Evolutionary conservation across 495 filamentous ascomycete species (phyloP), one percentile per base, ranked within the genome.

Genomic region (Aspergillus campestris): DNA sequence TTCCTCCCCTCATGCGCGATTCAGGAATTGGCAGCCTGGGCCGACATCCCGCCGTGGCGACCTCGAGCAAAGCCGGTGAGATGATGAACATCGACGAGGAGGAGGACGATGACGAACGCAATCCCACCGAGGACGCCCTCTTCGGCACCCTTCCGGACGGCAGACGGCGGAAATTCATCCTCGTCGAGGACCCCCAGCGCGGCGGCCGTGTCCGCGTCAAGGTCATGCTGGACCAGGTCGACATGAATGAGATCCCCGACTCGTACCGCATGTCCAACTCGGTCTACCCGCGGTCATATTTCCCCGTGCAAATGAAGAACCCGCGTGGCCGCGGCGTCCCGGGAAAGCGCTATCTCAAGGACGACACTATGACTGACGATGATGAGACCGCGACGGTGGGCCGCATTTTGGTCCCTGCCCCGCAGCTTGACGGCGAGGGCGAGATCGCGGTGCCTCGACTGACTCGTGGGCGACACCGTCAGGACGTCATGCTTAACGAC

Each of bases 161-260:
- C 42, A 95, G 94, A 65, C 86, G 84, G 43, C 83, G 90, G 52
- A 98, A 95, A 61, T 97, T 97, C 61, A 94, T 98, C 53, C 78
- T 95, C 3, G 89, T 98, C 15, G 87, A 95, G 48, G 92, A 97
- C 61, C 77, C 74, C 11, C 84, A 86, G 40, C 83, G 87, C 38
- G 79, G 81, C 34, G 75, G 75, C 29, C 82, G 89, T 38, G 79
- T 94, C 7, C 80, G 92, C 6, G 89, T 96, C 32, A 82, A 88
- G 45, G 87, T 95, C 30, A 87, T 82, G 51, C 77, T 97, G 18
- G 88, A 95, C 46, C 77, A 80, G 12, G 87, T 95, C 42, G 82
- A 95, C 48, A 91, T 92, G 65, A 80, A 87, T 50, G 91, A 96
- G 61, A 89, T 96, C 49, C 90, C 89, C 0, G 92, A 97, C 64